phyloP scores from a whole-genome alignment of 148 eudicot genomes.

The Chenopodium suecicum region DNA sequence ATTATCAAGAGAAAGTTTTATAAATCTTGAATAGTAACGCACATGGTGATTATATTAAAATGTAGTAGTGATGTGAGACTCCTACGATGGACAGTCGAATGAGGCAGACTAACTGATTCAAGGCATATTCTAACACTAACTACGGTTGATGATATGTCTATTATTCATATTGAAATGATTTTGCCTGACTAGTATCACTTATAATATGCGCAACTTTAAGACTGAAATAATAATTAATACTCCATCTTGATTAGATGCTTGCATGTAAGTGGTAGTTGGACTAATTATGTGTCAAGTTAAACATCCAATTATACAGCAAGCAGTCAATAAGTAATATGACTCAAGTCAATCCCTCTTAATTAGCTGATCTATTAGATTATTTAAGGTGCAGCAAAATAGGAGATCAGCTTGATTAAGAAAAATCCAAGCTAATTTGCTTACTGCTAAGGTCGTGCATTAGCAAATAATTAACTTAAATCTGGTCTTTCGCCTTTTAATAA shows the following conservation, averaged over 20 bases:
- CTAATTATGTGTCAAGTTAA: not conserved
- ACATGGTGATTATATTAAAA: too few relatives aligned
- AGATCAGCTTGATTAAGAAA: not conserved
- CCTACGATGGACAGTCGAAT: too few relatives aligned
- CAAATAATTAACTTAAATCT: not conserved
- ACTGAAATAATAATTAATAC: not conserved
- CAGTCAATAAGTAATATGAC: not conserved
- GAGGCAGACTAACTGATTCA: too few relatives aligned
- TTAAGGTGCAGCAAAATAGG: not conserved
- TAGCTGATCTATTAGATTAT: not conserved
- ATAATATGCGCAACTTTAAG: not conserved
- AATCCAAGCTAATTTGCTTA: not conserved
- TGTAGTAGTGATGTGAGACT: too few relatives aligned
- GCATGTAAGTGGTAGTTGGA: not conserved
- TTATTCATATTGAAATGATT: not conserved
- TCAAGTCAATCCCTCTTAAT: constrained; percentile 12
- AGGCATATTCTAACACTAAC: too few relatives aligned
- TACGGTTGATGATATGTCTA: too few relatives aligned
- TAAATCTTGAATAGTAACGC: too few relatives aligned
- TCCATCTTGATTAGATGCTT: not conserved
- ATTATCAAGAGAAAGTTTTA: too few relatives aligned
- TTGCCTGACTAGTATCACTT: not conserved
- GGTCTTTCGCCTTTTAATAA: not conserved
- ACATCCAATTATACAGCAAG: not conserved
- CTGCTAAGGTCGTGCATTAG: constrained; percentile 21